phyloP scores from a whole-genome alignment of 2,329 filamentous ascomycete species.

The Aspergillus novoparasiticus region DNA sequence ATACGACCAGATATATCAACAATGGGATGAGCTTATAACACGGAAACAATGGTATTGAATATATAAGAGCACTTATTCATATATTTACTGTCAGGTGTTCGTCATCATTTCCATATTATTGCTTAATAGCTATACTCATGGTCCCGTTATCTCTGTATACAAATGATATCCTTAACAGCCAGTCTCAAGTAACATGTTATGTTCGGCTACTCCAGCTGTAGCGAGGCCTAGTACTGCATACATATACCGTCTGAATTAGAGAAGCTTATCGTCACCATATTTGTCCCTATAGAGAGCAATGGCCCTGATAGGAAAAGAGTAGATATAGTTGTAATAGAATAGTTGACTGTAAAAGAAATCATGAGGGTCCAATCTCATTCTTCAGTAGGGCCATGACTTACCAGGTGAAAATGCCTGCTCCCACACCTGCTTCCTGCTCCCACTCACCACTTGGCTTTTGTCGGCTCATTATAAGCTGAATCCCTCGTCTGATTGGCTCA shows the following conservation, averaged over 20 bases:
- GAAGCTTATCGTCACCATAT: slow-evolving; percentile 3
- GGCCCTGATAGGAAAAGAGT: slow-evolving; percentile 7
- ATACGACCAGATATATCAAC: too few species aligned
- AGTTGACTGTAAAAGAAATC: slow-evolving; percentile 1
- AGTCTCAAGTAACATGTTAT: too few species aligned
- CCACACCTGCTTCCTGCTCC: slow-evolving; percentile 10
- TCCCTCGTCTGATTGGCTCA: slow-evolving; percentile 1
- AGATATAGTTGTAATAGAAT: slow-evolving; percentile 11
- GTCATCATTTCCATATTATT: too few species aligned
- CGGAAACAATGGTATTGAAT: too few species aligned
- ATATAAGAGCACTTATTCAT: too few species aligned
- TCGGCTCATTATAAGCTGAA: slow-evolving; percentile 8
- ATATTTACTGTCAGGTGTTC: too few species aligned
- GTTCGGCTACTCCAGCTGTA: too few species aligned
- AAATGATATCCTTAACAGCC: too few species aligned
- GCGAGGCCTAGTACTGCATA: background rate
- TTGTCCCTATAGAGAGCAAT: slow-evolving; percentile 5
- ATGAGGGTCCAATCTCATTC: background rate
- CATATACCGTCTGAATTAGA: background rate
- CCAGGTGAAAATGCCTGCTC: slow-evolving; percentile 11
- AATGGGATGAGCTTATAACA: too few species aligned
- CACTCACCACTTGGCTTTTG: slow-evolving; percentile 12
- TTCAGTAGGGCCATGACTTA: background rate
- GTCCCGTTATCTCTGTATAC: too few species aligned
- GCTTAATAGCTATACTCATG: too few species aligned